A percentile compares a stretch with the other conserved stretches of the same genome.
Evolutionary conservation across 805 yeast genomes (phyloP).

Genomic region (Candida quercuum): DNA sequence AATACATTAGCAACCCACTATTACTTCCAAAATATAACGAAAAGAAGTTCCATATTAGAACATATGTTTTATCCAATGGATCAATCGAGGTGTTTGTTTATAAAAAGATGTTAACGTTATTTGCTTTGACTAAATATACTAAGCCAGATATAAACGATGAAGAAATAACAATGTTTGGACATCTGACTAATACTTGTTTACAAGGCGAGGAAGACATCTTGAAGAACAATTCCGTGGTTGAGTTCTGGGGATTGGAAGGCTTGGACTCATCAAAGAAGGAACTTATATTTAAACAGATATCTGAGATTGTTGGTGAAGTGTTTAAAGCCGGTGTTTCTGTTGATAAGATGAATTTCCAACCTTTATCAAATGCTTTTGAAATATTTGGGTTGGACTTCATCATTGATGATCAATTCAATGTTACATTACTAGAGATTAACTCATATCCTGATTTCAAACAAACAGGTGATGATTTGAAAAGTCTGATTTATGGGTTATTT

Average conservation of each 20-base stretch:
- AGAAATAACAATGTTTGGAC: slow-evolving; percentile 42
- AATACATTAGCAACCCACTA: slow-evolving; percentile 66
- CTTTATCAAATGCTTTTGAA: slow-evolving; percentile 77
- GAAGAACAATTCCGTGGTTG: slow-evolving; percentile 45
- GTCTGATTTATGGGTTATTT: slow-evolving; percentile 61
- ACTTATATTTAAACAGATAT: slow-evolving; percentile 48
- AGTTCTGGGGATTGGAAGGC: slow-evolving; percentile 53
- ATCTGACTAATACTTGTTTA: slow-evolving; percentile 89
- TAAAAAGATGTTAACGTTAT: slow-evolving; percentile 73
- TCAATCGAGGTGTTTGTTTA: slow-evolving; percentile 75
- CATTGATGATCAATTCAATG: slow-evolving; percentile 50
- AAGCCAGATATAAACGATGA: slow-evolving; percentile 37
- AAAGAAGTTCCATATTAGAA: slow-evolving; percentile 85
- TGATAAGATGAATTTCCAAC: slow-evolving; percentile 81
- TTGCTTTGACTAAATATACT: slow-evolving; percentile 54
- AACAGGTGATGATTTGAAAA: slow-evolving; percentile 75
- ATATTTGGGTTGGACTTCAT: slow-evolving; percentile 86
- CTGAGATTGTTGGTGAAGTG: slow-evolving; percentile 58
- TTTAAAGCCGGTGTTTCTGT: slow-evolving; percentile 78
- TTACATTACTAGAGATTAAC: slow-evolving; percentile 75
- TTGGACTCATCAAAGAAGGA: slow-evolving; percentile 31
- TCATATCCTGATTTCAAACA: slow-evolving; percentile 97
- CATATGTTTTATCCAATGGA: slow-evolving; percentile 75
- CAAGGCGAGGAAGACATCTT: slow-evolving; percentile 49
- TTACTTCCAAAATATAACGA: slow-evolving; percentile 52